phyloP scores from a whole-genome alignment of 1,139 yeast genomes.

The Spathaspora sp. region DNA sequence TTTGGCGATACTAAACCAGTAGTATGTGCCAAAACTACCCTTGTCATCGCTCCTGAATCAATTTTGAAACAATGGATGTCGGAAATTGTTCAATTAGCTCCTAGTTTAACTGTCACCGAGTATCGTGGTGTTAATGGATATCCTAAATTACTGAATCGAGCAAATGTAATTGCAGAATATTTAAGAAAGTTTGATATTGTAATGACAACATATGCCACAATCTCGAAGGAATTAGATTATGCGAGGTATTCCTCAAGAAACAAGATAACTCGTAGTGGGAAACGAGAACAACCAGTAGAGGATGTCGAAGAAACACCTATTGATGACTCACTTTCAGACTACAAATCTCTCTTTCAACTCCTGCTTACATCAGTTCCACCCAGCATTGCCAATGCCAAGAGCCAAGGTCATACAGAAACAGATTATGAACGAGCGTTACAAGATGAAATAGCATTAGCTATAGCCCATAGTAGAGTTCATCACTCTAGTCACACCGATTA shows the following conservation, averaged over 20 bases:
- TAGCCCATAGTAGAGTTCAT: constrained; percentile 28
- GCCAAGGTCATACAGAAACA: constrained; percentile 24
- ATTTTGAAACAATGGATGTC: constrained; percentile 82
- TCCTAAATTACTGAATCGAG: constrained; percentile 42
- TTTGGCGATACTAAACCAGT: constrained; percentile 44
- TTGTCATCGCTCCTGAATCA: constrained; percentile 83
- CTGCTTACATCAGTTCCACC: constrained; percentile 28
- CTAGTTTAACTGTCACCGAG: constrained; percentile 53
- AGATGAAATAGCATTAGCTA: constrained; percentile 35
- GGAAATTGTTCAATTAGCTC: constrained; percentile 63
- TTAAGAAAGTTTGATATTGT: constrained; percentile 71
- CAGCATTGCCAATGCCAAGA: constrained; percentile 25
- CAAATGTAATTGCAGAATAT: constrained; percentile 45
- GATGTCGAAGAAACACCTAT: constrained; percentile 10
- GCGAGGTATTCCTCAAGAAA: constrained; percentile 68
- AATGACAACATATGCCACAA: constrained; percentile 69
- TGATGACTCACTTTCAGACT: constrained; percentile 21
- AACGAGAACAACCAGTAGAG: neutral
- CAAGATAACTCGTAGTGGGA: constrained; percentile 49
- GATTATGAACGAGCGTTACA: constrained; percentile 39
- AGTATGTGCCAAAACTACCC: constrained; percentile 61
- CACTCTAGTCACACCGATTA: constrained; percentile 42
- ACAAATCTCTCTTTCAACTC: constrained; percentile 30
- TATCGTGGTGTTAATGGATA: constrained; percentile 62
- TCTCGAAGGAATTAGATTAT: constrained; percentile 76